Evolutionary conservation across 2,329 filamentous ascomycete species (phyloP).

Genomic region (Fusarium sp.): DNA sequence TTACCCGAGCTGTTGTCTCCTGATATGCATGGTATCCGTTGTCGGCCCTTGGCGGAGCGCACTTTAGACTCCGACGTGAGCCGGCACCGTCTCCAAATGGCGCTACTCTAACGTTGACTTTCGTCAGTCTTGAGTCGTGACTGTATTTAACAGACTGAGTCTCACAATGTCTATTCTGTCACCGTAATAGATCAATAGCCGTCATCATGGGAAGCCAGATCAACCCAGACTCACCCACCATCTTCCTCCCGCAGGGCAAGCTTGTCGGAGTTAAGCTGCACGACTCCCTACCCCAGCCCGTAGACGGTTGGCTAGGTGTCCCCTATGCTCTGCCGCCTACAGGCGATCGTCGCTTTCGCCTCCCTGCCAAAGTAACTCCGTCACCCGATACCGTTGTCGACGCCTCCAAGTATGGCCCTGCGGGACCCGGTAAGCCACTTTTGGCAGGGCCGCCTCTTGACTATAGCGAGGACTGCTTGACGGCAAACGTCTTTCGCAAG

Average conservation of each 20-base stretch:
- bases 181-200: too few relatives aligned
- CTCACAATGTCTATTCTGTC: too few relatives aligned
- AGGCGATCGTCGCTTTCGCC: conserved; percentile 63
- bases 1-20: too few relatives aligned
- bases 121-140: neutral
- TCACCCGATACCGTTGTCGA: conserved; percentile 51
- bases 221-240: conserved; percentile 20
- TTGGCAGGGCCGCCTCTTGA: conserved; percentile 46
- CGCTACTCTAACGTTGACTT: neutral
- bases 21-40: too few relatives aligned
- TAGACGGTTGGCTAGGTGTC: conserved; percentile 64
- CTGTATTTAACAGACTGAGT: too few relatives aligned
- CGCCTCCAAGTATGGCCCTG: conserved; percentile 57
- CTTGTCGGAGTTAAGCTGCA: conserved; percentile 39
- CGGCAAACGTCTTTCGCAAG: conserved; percentile 67
- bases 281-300: conserved; percentile 43
- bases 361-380: conserved; percentile 50
- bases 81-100: too few relatives aligned
- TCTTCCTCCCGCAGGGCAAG: conserved; percentile 43
- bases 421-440: conserved; percentile 46
- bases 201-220: conserved; percentile 33
- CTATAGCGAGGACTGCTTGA: conserved; percentile 68
- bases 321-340: conserved; percentile 64
- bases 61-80: conserved; percentile 28
- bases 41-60: conserved; percentile 5